Evolutionary conservation across 306 rosid species (phyloP).

Genomic region (Dalbergia cultrata): DNA sequence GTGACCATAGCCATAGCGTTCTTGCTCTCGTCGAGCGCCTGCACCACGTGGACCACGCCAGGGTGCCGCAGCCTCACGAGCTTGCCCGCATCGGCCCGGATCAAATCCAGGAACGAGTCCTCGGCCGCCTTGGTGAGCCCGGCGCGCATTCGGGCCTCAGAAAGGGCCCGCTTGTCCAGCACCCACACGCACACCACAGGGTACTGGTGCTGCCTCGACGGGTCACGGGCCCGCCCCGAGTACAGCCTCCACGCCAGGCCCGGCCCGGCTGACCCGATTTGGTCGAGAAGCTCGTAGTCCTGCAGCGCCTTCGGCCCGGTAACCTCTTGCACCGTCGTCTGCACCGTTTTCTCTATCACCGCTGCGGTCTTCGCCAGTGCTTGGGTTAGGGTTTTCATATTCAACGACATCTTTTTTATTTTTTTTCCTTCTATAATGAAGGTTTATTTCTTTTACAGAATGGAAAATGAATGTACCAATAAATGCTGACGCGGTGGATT

Average conservation of each 20-base stretch:
- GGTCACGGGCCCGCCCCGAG: constrained; percentile 82
- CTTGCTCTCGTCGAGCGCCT: constrained; percentile 94
- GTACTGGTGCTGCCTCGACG: constrained; percentile 85
- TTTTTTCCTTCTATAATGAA: not conserved
- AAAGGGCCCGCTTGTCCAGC: constrained; percentile 74
- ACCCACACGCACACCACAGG: constrained; percentile 94
- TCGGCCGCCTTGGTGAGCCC: constrained; percentile 85
- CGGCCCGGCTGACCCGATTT: constrained; percentile 98
- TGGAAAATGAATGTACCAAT: not conserved
- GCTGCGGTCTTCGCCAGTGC: constrained; percentile 98
- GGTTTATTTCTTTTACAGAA: not conserved
- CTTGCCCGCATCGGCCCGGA: constrained; percentile 85
- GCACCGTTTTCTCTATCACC: constrained; percentile 88
- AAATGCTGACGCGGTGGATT: not conserved
- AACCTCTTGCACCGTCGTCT: constrained; percentile 95
- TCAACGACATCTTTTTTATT: constrained; percentile 64
- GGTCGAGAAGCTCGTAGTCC: constrained; percentile 90
- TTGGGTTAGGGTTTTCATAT: constrained; percentile 96
- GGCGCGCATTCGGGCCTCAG: constrained; percentile 75
- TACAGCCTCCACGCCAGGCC: constrained; percentile 85
- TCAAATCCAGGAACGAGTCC: constrained; percentile 82
- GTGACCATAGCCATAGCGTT: constrained; percentile 99
- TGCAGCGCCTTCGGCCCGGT: constrained; percentile 96
- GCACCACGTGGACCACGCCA: constrained; percentile 94
- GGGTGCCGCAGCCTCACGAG: constrained; percentile 91